Evolutionary conservation across 1,284 basidiomycete genomes (phyloP), one percentile per base, ranked within the genome.

Genomic region (Rhizoctonia solani): DNA sequence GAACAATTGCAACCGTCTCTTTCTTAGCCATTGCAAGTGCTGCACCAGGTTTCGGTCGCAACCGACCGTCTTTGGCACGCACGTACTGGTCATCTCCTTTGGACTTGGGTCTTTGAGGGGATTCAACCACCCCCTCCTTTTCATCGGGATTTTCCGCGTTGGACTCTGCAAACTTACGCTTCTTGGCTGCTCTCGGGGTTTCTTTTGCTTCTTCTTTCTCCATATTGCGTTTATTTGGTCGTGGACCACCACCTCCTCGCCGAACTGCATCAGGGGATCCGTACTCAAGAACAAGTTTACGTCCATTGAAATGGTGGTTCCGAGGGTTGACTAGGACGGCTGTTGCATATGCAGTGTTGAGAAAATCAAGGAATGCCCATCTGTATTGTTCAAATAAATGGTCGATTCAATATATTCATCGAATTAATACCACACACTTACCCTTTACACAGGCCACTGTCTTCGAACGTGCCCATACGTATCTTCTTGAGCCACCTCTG

Each of bases 291-390:
- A 89, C 85, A 54, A 99, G 84, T 69, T 88, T 85, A 49, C 95
- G 85, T 4, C 94, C 94, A 74, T 93, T 85, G 55, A 97, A 81
- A 50, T 82, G 83, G 76, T 93, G 89, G 75, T 97, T 98, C 74
- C 87, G 86, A 46, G 88, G 82, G 74, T 98, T 94, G 71, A 89
- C 82, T 34, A 99, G 85, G 0, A 87, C 89, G 1, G 85, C 81
- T 0, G 93, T 97, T 9, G 96, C 94, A 69, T 90, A 82, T 67
- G 90, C 87, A 1, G 83, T 81, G 14, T 83, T 85, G 65, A 85
- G 84, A 77, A 99, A 99, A 77, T 99, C 97, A 68, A 97, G 83
- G 76, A 99, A 99, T 0, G 93, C 95, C 79, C 94, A 98, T 21
- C 95, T 97, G 74, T 3, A 23, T 44, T 21, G 66, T 41, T 47